Percentiles rank a stretch among this genome's conserved stretches.
These are phyloP conservation scores for Kokia cookei DNA, from an alignment of 441 rosid genomes.

Conservation along the genomic window DNA sequence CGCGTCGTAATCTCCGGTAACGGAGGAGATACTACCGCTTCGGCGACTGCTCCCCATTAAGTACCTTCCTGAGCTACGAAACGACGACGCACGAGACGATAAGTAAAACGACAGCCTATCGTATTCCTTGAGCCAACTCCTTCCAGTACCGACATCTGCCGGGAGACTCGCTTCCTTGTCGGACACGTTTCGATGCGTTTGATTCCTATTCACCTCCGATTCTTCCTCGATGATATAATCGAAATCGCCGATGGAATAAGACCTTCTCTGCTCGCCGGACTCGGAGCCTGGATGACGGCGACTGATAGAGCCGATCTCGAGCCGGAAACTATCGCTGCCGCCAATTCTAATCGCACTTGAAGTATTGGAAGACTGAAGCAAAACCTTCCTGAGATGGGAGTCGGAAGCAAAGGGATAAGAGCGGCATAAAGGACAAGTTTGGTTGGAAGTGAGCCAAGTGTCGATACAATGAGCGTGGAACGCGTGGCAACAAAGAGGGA, in stretches of 20 bases:
- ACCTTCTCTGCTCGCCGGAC: conserved; percentile 25
- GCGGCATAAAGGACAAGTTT: conserved; percentile 90
- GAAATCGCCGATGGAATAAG: conserved; percentile 79
- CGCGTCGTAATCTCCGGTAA: conserved; percentile 5
- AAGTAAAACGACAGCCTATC: no score
- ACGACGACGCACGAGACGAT: no score
- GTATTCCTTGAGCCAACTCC: conserved; percentile 54
- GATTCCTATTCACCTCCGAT: conserved; percentile 44
- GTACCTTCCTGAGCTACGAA: no score
- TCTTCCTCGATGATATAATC: conserved; percentile 75
- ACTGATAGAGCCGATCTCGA: conserved; percentile 87
- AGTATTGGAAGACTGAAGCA: conserved; percentile 12
- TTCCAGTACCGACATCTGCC: conserved; percentile 41
- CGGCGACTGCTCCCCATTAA: no score
- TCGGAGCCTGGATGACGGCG: conserved; percentile 35
- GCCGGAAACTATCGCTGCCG: conserved; percentile 56
- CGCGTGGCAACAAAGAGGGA: conserved; percentile 87
- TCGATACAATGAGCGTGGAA: conserved; percentile 77
- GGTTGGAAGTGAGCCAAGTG: conserved; percentile 66
- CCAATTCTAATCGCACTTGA: conserved; percentile 8
- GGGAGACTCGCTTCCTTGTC: conserved; percentile 54
- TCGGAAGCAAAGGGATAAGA: conserved; percentile 58
- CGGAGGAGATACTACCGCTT: no score
- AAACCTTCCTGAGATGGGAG: conserved; percentile 45
- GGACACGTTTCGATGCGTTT: conserved; percentile 40